Evolutionary conservation across 228 moss, liverwort and hornwort genomes (phyloP).

Genomic region (Sphagnum fallax): DNA sequence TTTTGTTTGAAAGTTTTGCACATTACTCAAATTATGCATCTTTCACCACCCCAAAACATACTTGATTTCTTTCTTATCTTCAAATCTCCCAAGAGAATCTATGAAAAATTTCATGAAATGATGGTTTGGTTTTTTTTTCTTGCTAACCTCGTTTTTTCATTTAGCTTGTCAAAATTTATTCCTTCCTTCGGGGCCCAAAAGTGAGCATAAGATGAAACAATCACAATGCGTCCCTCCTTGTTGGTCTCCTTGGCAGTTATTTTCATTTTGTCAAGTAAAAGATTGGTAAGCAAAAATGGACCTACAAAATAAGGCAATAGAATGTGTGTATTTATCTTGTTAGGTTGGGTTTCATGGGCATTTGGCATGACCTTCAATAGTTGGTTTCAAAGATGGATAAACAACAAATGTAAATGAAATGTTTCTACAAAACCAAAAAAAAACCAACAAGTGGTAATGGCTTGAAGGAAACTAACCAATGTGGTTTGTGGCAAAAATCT

Average conservation of each 20-base stretch:
- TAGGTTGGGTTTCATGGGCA: neutral
- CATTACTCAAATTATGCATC: no score
- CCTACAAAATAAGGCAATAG: conserved; percentile 15
- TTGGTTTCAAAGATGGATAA: neutral
- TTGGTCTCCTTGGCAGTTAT: conserved; percentile 42
- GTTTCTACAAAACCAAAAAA: neutral
- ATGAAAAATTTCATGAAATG: neutral
- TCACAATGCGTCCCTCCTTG: conserved; percentile 47
- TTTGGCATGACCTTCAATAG: neutral
- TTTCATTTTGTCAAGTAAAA: conserved; percentile 51
- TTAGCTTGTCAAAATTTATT: conserved; percentile 41
- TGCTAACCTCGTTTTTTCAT: conserved; percentile 41
- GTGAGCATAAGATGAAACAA: conserved; percentile 42
- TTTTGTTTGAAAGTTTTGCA: neutral
- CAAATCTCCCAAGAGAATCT: no score
- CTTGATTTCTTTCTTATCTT: no score
- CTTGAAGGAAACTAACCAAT: conserved; percentile 13
- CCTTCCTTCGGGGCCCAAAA: conserved; percentile 19
- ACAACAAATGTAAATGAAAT: neutral
- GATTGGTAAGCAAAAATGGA: conserved; percentile 46
- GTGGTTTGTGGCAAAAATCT: conserved; percentile 29
- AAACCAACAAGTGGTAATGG: neutral
- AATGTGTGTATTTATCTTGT: neutral
- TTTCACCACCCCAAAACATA: no score
- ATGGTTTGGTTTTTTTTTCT: neutral